phyloP scores from a whole-genome alignment of 2,329 filamentous ascomycete genomes.

The Phyllosticta capitalensis region DNA sequence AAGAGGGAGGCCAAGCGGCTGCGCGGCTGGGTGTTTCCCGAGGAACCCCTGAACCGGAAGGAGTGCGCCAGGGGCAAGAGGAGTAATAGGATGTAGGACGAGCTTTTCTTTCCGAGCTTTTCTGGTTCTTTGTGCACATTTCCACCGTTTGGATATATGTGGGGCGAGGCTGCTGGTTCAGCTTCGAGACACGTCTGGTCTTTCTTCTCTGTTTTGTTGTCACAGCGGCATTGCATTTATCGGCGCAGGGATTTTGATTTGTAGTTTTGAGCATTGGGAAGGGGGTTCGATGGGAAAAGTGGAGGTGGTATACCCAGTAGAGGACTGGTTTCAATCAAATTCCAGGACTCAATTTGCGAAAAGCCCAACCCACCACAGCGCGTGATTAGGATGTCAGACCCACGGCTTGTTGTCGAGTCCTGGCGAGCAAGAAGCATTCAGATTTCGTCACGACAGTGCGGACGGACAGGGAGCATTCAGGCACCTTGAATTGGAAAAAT shows the following conservation, averaged over 20 bases:
- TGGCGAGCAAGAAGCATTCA: too few species aligned
- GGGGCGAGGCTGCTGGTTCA: not conserved
- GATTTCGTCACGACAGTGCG: too few species aligned
- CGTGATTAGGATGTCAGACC: too few species aligned
- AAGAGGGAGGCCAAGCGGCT: constrained; percentile 67
- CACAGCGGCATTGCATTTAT: not conserved
- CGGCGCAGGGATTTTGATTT: not conserved
- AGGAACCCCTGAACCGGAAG: constrained; percentile 62
- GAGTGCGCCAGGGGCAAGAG: constrained; percentile 53
- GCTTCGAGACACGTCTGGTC: not conserved
- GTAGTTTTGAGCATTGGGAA: not conserved
- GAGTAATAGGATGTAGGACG: not conserved
- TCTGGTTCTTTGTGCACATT: not conserved
- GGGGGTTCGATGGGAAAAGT: not conserved
- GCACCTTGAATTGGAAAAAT: too few species aligned
- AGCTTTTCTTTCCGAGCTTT: not conserved
- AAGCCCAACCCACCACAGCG: too few species aligned
- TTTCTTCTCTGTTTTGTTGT: not conserved
- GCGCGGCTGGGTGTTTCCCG: constrained; percentile 66
- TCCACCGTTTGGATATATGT: not conserved
- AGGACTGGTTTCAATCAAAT: not conserved
- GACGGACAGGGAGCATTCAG: too few species aligned
- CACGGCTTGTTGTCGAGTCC: too few species aligned
- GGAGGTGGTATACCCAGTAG: not conserved
- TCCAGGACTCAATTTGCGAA: too few species aligned